Base-by-base conservation (phyloP, 2,329 filamentous ascomycete species). In the Xylogone sp. region DNA sequence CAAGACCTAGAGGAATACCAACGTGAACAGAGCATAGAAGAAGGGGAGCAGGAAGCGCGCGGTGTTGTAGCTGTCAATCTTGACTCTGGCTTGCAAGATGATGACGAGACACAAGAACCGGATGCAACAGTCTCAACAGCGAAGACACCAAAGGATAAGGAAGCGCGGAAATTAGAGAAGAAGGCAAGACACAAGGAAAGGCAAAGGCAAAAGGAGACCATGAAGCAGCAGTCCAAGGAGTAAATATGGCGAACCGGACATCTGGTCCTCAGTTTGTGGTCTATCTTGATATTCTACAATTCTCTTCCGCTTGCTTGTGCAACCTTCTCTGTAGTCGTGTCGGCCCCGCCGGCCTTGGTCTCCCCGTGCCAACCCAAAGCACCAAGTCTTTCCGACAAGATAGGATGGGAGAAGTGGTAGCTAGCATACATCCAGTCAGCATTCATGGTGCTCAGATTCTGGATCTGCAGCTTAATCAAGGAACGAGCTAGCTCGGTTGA, bases 381-480 rank as follows among this genome's bases (percentile, higher is more conserved):
- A 70, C 88, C 90, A 63, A 99, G 78, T 64, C 94, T 84, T 79
- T 99, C 95, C 1, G 92, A 88, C 59, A 99, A 77, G 60, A 97
- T 97, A 1, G 94, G 94, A 73, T 99, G 94, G 21, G 93, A 97
- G 79, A 95, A 97, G 75, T 99, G 92, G 78, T 97, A 99, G 73
- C 87, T 95, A 49, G 94, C 94, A 71, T 96, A 99, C 81, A 97
- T 84, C 88, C 89, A 96, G 73, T 99, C 95, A 22, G 94, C 94
- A 64, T 99, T 94, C 93, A 99, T 97, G 55, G 90, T 95, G 72
- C 90, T 96, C 60, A 99, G 79, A 68, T 99, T 99, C 76, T 97
- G 92, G 65, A 97, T 90, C 74, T 99, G 95, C 48, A 99, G 87
- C 77, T 97, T 97, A 74, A 99, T 91, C 57, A 99, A 82, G 20